Evolutionary conservation across 2,329 filamentous ascomycete species (phyloP).

Genomic region (Pestalotiopsis sp.): DNA sequence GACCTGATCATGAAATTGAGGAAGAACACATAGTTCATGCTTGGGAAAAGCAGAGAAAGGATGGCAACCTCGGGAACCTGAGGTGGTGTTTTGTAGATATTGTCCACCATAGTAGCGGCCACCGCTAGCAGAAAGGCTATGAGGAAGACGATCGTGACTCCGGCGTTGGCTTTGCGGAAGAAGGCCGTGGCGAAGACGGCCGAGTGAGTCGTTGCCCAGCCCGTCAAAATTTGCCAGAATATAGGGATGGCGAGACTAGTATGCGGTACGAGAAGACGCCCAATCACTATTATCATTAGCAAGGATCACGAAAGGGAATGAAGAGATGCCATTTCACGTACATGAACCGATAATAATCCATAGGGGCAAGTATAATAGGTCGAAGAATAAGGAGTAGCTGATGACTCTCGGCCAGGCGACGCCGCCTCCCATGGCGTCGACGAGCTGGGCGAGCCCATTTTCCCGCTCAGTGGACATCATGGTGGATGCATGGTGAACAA

Average conservation of each 20-base stretch:
- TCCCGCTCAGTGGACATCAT: slow-evolving; percentile 73
- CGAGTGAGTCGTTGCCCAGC: slow-evolving; percentile 63
- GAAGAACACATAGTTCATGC: slow-evolving; percentile 36
- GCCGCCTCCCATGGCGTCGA: slow-evolving; percentile 76
- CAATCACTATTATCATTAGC: slow-evolving; percentile 27
- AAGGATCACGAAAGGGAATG: slow-evolving; percentile 53
- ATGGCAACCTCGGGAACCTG: slow-evolving; percentile 21
- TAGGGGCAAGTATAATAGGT: slow-evolving; percentile 64
- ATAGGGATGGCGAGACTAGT: slow-evolving; percentile 36
- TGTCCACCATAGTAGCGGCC: slow-evolving; percentile 22
- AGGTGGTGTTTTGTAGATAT: slow-evolving; percentile 10
- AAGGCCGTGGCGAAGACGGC: slow-evolving; percentile 58
- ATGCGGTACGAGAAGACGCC: slow-evolving; percentile 29
- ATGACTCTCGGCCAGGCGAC: slow-evolving; percentile 63
- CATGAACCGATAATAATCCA: slow-evolving; percentile 39
- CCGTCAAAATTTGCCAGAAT: slow-evolving; percentile 49
- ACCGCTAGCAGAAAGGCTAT: slow-evolving; percentile 32
- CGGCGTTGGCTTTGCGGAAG: slow-evolving; percentile 35
- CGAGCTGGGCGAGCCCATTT: slow-evolving; percentile 70
- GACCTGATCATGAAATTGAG: slow-evolving; percentile 29
- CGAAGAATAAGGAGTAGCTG: slow-evolving; percentile 69
- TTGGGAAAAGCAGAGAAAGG: slow-evolving; percentile 32
- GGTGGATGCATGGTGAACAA: slow-evolving; percentile 73
- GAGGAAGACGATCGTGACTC: slow-evolving; percentile 33
- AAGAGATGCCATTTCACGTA: slow-evolving; percentile 39